Percentiles rank a stretch among this genome's conserved stretches.
These are phyloP conservation scores for Collybiopsis confluens DNA, from an alignment of 768 basidiomycete species.

Conservation along the genomic window DNA sequence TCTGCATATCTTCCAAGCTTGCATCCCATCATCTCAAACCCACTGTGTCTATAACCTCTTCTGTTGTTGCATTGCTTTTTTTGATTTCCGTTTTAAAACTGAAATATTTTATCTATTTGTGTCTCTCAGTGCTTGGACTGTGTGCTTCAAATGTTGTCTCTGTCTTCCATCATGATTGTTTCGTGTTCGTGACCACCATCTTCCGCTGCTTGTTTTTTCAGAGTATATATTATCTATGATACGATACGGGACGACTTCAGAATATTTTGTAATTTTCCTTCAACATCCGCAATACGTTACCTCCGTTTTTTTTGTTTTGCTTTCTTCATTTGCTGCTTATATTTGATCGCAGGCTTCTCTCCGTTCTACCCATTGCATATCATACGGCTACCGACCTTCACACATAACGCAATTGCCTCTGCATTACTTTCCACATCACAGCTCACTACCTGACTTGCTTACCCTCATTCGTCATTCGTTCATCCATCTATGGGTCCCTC, in stretches of 20 bases:
- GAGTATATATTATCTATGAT: background rate
- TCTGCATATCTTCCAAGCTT: background rate
- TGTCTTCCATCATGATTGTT: constrained; percentile 4
- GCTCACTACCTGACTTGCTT: too few species aligned
- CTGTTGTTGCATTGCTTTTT: background rate
- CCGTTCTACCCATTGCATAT: background rate
- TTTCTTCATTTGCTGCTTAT: background rate
- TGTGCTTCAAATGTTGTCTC: constrained; percentile 1
- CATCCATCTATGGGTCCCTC: background rate
- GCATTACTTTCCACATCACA: background rate
- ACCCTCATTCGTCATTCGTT: background rate
- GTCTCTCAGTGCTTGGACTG: background rate
- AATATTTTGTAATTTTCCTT: constrained; percentile 1
- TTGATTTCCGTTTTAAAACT: too few species aligned
- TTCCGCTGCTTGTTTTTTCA: background rate
- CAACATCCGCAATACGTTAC: constrained; percentile 1
- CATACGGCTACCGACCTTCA: background rate
- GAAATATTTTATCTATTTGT: constrained; percentile 5
- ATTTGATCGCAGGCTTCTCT: background rate
- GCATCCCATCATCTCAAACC: background rate
- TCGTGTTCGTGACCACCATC: constrained; percentile 1
- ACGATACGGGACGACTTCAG: constrained; percentile 1
- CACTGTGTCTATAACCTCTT: constrained; percentile 3
- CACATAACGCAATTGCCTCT: background rate
- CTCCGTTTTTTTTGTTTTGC: background rate